Conservation (phyloP, 2,329 filamentous ascomycete genomes). For the Colletotrichum gloeosporioides region DNA sequence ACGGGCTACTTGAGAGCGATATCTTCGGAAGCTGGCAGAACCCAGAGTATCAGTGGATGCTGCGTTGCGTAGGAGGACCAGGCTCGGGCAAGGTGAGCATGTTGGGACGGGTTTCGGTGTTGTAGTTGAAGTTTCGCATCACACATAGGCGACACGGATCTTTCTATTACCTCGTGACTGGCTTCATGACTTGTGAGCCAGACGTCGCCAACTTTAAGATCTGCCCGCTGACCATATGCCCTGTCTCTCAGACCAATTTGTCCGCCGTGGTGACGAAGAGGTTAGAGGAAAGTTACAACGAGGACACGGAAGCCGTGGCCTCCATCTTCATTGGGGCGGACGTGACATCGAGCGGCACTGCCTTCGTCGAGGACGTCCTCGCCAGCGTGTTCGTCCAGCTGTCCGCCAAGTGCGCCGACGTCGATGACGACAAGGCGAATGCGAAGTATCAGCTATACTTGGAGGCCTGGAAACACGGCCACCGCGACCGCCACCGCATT, state of each 20-base stretch:
- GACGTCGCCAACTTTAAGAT: not conserved
- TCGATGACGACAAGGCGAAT: not conserved
- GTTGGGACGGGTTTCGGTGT: not conserved
- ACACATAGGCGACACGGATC: not conserved
- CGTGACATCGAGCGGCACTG: not conserved
- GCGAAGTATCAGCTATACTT: not conserved
- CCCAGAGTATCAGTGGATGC: not conserved
- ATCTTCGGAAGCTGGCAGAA: not conserved
- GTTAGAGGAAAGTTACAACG: not conserved
- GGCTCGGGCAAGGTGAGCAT: slow-evolving; percentile 1
- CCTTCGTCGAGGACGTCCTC: not conserved
- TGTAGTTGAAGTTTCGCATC: not conserved
- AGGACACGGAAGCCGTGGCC: not conserved
- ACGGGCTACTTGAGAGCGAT: not conserved
- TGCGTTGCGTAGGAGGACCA: slow-evolving; percentile 1
- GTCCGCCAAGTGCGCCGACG: not conserved
- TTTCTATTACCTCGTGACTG: not conserved
- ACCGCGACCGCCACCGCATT: slow-evolving; percentile 5
- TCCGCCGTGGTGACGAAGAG: not conserved
- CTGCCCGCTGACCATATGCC: not conserved
- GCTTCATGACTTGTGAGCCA: not conserved
- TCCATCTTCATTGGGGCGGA: not conserved
- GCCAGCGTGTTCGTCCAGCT: not conserved
- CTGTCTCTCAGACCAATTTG: not conserved
- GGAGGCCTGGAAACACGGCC: not conserved